Conservation (phyloP, 768 basidiomycete species). For the Naganishia friedmannii region DNA sequence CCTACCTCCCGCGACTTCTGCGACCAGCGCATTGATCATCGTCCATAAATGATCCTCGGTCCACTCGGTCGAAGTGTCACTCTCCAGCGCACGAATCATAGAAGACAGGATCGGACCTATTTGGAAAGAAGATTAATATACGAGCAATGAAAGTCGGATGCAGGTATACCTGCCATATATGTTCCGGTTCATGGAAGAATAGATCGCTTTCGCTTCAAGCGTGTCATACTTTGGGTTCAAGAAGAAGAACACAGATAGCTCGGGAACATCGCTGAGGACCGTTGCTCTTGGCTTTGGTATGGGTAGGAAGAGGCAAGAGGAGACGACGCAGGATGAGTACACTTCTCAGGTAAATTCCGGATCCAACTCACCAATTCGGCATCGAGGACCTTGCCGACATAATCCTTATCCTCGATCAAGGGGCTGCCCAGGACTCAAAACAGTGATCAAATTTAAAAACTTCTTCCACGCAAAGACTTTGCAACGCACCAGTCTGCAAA, state of each 20-base stretch:
- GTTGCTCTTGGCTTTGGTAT: constrained; percentile 25
- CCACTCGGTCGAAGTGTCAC: constrained; percentile 43
- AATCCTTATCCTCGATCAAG: constrained; percentile 51
- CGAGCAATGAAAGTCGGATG: constrained; percentile 24
- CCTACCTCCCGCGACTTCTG: constrained; percentile 28
- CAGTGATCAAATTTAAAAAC: not conserved
- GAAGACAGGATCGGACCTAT: constrained; percentile 29
- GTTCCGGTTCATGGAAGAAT: not conserved
- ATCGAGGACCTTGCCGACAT: constrained; percentile 65
- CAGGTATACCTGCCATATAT: constrained; percentile 1
- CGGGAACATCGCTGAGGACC: constrained; percentile 65
- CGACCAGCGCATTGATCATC: constrained; percentile 39
- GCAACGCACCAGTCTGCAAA: constrained; percentile 34
- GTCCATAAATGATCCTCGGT: constrained; percentile 54
- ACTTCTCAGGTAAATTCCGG: not conserved
- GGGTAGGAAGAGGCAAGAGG: not conserved
- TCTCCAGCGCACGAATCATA: constrained; percentile 51
- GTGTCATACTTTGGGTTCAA: constrained; percentile 62
- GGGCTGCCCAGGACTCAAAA: constrained; percentile 22
- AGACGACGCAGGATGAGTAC: constrained; percentile 1
- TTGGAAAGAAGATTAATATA: constrained; percentile 13
- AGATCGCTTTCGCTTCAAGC: constrained; percentile 56
- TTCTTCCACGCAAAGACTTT: not conserved
- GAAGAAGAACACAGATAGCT: constrained; percentile 74
- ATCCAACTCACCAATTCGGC: constrained; percentile 50